Percentiles rank a stretch among this genome's conserved stretches.
Conservation (phyloP, 768 basidiomycete species). For the Suillus occidentalis region DNA sequence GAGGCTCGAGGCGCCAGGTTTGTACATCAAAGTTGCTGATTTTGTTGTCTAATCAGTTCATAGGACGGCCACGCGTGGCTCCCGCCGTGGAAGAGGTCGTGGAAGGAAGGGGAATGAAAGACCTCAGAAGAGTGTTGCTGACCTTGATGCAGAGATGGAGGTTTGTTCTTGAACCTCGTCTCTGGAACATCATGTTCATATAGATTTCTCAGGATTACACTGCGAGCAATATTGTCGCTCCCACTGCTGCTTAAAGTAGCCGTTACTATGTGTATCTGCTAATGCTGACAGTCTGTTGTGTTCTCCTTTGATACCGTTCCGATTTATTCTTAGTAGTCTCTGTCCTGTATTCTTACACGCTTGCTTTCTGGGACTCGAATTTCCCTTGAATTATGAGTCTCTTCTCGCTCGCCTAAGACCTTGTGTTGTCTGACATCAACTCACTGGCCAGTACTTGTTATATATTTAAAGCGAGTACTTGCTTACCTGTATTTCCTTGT, state of each 20-base stretch:
- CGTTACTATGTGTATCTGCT: constrained; percentile 10
- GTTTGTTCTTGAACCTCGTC: constrained; percentile 42
- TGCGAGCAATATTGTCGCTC: constrained; percentile 44
- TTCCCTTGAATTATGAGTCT: neutral
- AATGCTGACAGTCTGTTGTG: constrained; percentile 7
- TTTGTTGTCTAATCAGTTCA: constrained; percentile 13
- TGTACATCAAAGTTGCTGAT: constrained; percentile 14
- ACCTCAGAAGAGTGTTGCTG: constrained; percentile 78
- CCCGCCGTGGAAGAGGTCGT: constrained; percentile 48
- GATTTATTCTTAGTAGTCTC: constrained; percentile 21
- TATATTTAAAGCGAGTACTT: no score
- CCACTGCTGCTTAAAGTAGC: constrained; percentile 36
- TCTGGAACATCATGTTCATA: constrained; percentile 1
- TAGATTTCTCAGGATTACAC: constrained; percentile 59
- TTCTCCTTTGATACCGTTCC: constrained; percentile 17
- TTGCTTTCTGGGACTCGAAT: constrained; percentile 13
- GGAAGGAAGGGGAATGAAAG: constrained; percentile 53
- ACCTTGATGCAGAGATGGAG: constrained; percentile 98
- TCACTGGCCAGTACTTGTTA: no score
- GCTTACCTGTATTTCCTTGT: no score
- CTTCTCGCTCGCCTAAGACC: neutral
- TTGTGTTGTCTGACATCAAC: neutral
- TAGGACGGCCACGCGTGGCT: constrained; percentile 37
- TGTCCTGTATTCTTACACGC: constrained; percentile 22
- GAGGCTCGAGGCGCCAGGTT: constrained; percentile 37